These are phyloP conservation scores for Striga hermonthica DNA, from an alignment of 305 asterid genomes.

Conservation along the genomic window DNA sequence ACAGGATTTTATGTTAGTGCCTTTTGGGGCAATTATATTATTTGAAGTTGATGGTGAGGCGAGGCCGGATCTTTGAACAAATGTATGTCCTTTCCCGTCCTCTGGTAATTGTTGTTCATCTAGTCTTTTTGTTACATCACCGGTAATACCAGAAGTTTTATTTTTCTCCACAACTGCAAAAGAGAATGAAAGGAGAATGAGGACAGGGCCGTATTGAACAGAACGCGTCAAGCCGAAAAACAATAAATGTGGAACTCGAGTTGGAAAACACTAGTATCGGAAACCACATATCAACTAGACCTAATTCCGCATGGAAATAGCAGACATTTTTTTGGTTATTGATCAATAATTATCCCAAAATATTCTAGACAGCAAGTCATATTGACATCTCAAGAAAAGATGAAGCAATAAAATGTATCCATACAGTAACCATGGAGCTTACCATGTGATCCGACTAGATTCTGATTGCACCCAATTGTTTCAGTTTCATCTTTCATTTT, in stretches of 20 bases:
- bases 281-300: slow-evolving; percentile 10
- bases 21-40: slow-evolving; percentile 41
- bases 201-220: slow-evolving; percentile 22
- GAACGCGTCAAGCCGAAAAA: slow-evolving; percentile 9
- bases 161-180: slow-evolving; percentile 42
- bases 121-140: slow-evolving; percentile 36
- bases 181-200: slow-evolving; percentile 28
- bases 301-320: slow-evolving; percentile 3
- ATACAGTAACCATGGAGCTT: slow-evolving; percentile 32
- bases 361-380: slow-evolving; percentile 1
- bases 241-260: not conserved
- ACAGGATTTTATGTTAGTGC: slow-evolving; percentile 41
- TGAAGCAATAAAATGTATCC: not conserved
- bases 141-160: slow-evolving; percentile 33
- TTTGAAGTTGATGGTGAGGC: slow-evolving; percentile 44
- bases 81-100: slow-evolving; percentile 33
- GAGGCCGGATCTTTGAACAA: slow-evolving; percentile 43
- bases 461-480: slow-evolving; percentile 39
- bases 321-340: not conserved
- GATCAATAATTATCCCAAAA: slow-evolving; percentile 17
- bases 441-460: slow-evolving; percentile 46
- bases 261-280: not conserved
- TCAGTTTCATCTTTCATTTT: slow-evolving; percentile 47
- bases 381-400: slow-evolving; percentile 19
- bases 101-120: slow-evolving; percentile 37